Evolutionary conservation across 345 rosid species (phyloP).

Genomic region (Mangifera indica): DNA sequence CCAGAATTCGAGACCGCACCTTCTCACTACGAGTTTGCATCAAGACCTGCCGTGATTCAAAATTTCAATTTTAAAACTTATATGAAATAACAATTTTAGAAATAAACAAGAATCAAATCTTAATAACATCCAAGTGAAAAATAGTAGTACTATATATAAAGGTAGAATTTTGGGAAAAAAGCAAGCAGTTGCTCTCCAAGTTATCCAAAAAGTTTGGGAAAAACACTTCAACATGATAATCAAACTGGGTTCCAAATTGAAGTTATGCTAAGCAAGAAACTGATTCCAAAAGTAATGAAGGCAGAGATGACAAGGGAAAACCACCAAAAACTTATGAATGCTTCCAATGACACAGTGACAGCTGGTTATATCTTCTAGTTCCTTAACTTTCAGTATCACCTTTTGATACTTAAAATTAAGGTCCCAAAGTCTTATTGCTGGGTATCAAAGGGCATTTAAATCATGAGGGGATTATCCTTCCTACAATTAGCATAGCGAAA

Average conservation of each 20-base stretch:
- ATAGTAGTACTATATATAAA: background rate
- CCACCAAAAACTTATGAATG: background rate
- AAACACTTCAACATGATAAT: too few relatives aligned
- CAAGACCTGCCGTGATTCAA: constrained; percentile 50
- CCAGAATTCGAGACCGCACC: constrained; percentile 67
- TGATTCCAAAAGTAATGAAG: too few relatives aligned
- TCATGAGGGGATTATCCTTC: background rate
- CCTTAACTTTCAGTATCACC: background rate
- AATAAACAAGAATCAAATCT: background rate
- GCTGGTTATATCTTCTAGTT: background rate
- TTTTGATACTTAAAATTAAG: background rate
- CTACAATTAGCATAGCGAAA: background rate
- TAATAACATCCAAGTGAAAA: background rate
- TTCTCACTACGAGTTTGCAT: constrained; percentile 92
- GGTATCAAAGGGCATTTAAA: background rate
- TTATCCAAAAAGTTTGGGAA: too few relatives aligned
- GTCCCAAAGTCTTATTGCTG: background rate
- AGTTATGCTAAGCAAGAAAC: too few relatives aligned
- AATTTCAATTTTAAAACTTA: background rate
- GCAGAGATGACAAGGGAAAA: background rate
- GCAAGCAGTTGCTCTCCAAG: too few relatives aligned
- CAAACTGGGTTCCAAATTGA: too few relatives aligned
- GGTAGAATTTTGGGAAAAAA: too few relatives aligned
- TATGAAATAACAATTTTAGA: background rate
- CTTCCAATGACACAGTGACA: background rate